phyloP scores from a whole-genome alignment of 202 grass and related monocot genomes.

The Digitaria exilis region DNA sequence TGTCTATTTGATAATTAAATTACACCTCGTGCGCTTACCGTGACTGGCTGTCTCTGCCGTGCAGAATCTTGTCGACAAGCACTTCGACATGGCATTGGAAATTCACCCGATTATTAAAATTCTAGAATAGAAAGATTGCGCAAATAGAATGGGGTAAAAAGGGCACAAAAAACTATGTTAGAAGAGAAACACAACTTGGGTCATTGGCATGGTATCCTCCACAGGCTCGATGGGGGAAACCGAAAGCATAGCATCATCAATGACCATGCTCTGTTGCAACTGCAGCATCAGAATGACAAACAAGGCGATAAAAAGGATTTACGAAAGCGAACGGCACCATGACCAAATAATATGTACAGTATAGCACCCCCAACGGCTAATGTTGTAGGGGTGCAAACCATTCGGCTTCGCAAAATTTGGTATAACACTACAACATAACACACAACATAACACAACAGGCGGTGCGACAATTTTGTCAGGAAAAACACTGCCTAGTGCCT shows the following conservation, averaged over 20 bases:
- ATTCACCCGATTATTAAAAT: no score
- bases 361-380: conserved; percentile 26
- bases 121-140: no score
- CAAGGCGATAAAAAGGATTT: background rate
- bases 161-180: background rate
- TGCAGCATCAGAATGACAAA: background rate
- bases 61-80: no score
- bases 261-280: conserved; percentile 12
- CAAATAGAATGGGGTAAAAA: no score
- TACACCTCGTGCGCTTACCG: background rate
- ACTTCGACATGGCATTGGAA: no score
- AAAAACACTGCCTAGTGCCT: conserved; percentile 61
- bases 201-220: background rate
- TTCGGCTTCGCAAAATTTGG: conserved; percentile 34
- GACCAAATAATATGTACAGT: conserved; percentile 42
- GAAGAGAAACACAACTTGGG: background rate
- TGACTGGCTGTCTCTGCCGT: no score
- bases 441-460: conserved; percentile 51
- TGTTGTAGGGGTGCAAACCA: conserved; percentile 15
- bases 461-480: conserved; percentile 45
- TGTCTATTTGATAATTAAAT: background rate
- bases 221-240: background rate
- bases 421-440: no score
- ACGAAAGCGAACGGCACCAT: background rate
- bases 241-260: background rate